Conservation (phyloP, 2,329 filamentous ascomycete species). For the Colletotrichum zoysiae region DNA sequence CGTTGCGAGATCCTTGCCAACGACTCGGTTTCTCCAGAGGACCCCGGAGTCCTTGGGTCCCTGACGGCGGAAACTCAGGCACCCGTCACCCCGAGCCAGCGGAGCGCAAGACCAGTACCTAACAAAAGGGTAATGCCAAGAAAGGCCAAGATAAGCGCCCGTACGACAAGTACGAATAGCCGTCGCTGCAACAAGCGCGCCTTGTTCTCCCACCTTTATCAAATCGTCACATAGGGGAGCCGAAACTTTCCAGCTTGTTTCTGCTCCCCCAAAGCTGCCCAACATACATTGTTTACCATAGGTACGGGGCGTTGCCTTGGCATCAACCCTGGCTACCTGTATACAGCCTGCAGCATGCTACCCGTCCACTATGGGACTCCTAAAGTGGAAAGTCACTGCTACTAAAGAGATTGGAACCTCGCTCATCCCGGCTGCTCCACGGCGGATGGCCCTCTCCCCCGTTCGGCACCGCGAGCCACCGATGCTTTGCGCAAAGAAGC, state of each 20-base stretch:
- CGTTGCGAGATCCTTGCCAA: no score
- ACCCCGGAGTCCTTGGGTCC: slow-evolving; percentile 19
- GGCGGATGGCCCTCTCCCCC: slow-evolving; percentile 15
- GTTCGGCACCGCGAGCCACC: slow-evolving; percentile 34
- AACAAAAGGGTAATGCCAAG: slow-evolving; percentile 11
- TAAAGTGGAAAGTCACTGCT: neutral
- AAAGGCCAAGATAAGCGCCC: slow-evolving; percentile 35
- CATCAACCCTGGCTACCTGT: slow-evolving; percentile 17
- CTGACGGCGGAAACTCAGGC: neutral
- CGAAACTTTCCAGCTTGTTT: slow-evolving; percentile 3
- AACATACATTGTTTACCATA: slow-evolving; percentile 3
- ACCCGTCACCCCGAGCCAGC: slow-evolving; percentile 30
- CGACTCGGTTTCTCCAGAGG: neutral
- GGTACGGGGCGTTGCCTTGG: slow-evolving; percentile 16
- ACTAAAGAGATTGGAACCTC: neutral
- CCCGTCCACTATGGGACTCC: neutral
- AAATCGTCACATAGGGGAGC: neutral
- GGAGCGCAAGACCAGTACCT: slow-evolving; percentile 15
- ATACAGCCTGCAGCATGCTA: no score
- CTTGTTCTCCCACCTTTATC: neutral
- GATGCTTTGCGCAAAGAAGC: slow-evolving; percentile 38
- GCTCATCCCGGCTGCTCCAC: slow-evolving; percentile 17
- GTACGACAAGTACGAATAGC: slow-evolving; percentile 17
- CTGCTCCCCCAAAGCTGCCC: slow-evolving; percentile 4
- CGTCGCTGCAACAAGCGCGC: slow-evolving; percentile 24